Evolutionary conservation across 305 asterid species (phyloP).

Genomic region (Fraxinus xanthoxyloides): DNA sequence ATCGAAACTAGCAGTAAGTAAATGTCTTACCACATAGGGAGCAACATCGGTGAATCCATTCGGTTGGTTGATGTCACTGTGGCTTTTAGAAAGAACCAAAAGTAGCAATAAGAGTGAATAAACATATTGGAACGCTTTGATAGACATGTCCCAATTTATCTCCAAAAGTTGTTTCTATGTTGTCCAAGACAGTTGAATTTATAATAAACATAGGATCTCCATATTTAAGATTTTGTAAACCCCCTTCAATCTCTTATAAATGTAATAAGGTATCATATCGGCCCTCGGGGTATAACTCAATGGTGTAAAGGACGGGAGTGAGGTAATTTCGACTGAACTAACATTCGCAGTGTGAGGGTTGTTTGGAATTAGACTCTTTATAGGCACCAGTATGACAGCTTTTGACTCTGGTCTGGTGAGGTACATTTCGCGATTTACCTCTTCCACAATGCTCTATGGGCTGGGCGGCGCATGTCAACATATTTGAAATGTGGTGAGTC

Average conservation of each 20-base stretch:
- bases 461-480: no score
- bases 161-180: neutral
- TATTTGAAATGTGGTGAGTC: neutral
- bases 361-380: no score
- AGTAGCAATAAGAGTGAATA: no score
- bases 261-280: neutral
- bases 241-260: neutral
- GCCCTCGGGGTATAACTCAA: no score
- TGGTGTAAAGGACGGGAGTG: no score
- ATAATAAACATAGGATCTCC: neutral
- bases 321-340: no score
- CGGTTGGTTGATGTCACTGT: neutral
- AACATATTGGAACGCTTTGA: neutral
- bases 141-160: neutral
- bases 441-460: no score
- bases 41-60: neutral
- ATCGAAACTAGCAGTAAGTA: neutral
- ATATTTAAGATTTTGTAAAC: neutral
- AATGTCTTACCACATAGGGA: neutral
- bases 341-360: no score
- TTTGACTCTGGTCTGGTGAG: no score
- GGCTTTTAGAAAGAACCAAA: neutral
- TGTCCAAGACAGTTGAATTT: neutral
- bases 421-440: no score
- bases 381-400: no score